Evolutionary conservation across 441 rosid species (phyloP), one percentile per base, ranked within the genome.

Genomic region (Jatropha podagrica): DNA sequence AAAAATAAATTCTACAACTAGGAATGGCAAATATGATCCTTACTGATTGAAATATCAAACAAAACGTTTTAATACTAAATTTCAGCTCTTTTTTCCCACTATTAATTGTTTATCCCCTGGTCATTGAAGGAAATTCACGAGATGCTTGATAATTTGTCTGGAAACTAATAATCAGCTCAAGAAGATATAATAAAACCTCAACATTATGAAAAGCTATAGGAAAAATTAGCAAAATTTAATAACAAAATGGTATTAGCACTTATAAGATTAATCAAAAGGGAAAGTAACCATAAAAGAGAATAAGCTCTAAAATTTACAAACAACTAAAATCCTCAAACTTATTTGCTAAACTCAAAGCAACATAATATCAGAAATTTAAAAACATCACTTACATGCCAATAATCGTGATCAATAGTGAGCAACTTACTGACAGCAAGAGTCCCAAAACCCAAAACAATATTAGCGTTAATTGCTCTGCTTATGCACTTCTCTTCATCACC

Each of bases 331-430:
- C 40, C 74, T 27, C 26, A 7, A 4, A 54, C n/a, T 20, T n/a
- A 67, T 14, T 42, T 69, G 54, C 75, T 48, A 77, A 55, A 48
- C 5, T 74, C 23, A 58, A 23, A 69, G 63, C 67, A 73, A 44
- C 41, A 65, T 12, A 20, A 41, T 37, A 74, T 60, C 41, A 38
- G 10, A 41, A 76, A 71, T 70, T 56, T 14, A 61, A 49, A 40
- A 73, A 20, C 56, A 44, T 40, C 44, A 90, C 94, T 91, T 87
- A 95, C 99, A 37, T 95, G 99, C 98, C 99, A 95, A 78, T 89
- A 95, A 80, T 95, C 99, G 84, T 88, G 92, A 83, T 95, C 99
- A 67, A 95, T 84, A 2, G 91, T 87, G 74, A 93, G 91, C 80
- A 95, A 78, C 88, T 76, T 93, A 67, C 94, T 82, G 44, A 95